phyloP scores from a whole-genome alignment of 2,329 filamentous ascomycete species.

The Gliomastix tumulicola region DNA sequence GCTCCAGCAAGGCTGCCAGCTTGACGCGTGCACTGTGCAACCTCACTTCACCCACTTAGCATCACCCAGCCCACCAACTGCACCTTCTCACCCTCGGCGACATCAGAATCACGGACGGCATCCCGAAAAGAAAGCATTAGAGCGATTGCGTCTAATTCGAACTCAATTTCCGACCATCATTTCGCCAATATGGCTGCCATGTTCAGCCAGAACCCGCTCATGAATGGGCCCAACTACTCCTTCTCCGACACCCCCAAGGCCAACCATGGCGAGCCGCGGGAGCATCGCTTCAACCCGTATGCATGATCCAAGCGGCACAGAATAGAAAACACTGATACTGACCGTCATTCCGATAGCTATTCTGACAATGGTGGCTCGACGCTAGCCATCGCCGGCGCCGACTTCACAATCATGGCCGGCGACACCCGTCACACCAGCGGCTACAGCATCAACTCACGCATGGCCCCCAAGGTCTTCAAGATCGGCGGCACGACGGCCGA shows the following conservation, averaged over 20 bases:
- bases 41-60: no score
- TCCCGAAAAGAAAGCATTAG: no score
- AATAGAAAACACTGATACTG: neutral
- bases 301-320: constrained; percentile 17
- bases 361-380: constrained; percentile 98
- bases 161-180: constrained; percentile 6
- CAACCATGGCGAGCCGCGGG: constrained; percentile 46
- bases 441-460: constrained; percentile 98
- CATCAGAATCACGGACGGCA: no score
- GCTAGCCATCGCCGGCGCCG: constrained; percentile 84
- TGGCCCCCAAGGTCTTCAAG: constrained; percentile 92
- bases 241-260: constrained; percentile 54
- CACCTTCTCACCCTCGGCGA: no score
- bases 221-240: constrained; percentile 65
- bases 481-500: constrained; percentile 87
- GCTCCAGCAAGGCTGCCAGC: constrained; percentile 52
- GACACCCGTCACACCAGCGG: constrained; percentile 93
- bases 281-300: constrained; percentile 92
- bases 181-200: constrained; percentile 50
- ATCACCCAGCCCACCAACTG: no score
- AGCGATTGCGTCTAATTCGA: constrained; percentile 10
- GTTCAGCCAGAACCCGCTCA: constrained; percentile 63
- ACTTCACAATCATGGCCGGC: constrained; percentile 95
- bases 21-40: constrained; percentile 37
- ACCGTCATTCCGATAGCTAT: constrained; percentile 51